A percentile compares a stretch with the other conserved stretches of the same genome.
These are phyloP conservation scores for Cyamopsis tetragonoloba DNA, from an alignment of 306 rosid species.

Conservation along the genomic window DNA sequence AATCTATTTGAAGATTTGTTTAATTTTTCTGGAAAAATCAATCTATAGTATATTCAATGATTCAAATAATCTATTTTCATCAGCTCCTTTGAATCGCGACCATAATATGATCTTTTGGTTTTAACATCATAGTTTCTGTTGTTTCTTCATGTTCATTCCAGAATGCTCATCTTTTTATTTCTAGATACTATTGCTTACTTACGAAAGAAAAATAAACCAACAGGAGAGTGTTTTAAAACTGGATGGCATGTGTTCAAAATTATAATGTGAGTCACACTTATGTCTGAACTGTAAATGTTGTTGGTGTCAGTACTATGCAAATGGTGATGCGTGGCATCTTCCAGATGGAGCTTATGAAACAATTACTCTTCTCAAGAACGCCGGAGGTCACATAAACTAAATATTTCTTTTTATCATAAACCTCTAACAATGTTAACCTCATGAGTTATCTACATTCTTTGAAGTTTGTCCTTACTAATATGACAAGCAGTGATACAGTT, in stretches of 20 bases:
- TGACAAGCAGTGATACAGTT: conserved; percentile 49
- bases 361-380: conserved; percentile 70
- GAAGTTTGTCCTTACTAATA: conserved; percentile 35
- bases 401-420: conserved; percentile 8
- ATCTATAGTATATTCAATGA: not conserved
- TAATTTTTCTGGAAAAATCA: not conserved
- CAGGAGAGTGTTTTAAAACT: conserved; percentile 5
- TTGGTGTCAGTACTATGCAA: conserved; percentile 68
- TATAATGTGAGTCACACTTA: not conserved
- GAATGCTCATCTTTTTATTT: not conserved
- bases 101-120: conserved; percentile 1
- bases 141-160: conserved; percentile 15
- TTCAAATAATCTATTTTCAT: conserved; percentile 13
- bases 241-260: not conserved
- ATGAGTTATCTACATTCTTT: conserved; percentile 9
- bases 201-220: not conserved
- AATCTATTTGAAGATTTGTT: not conserved
- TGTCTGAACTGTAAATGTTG: conserved; percentile 27
- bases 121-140: conserved; percentile 7
- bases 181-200: conserved; percentile 8
- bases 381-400: conserved; percentile 62
- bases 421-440: conserved; percentile 1
- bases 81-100: conserved; percentile 13
- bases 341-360: conserved; percentile 80
- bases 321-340: conserved; percentile 84